These are phyloP conservation scores for Aspergillus affinis DNA, from an alignment of 495 filamentous ascomycete genomes.

Conservation along the genomic window DNA sequence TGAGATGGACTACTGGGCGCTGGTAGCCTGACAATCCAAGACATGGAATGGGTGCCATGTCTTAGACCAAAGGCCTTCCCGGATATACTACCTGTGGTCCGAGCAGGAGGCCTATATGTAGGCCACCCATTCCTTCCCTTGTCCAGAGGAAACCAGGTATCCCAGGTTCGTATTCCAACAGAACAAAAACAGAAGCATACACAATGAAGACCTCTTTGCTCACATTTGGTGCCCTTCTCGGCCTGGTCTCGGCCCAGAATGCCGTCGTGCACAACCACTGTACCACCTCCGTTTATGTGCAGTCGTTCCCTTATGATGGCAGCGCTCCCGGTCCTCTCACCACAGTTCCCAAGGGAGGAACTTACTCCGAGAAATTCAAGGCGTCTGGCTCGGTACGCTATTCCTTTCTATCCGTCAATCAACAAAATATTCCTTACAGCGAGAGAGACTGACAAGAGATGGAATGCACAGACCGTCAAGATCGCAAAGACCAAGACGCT, in stretches of 20 bases:
- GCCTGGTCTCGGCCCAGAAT: conserved; percentile 29
- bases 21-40: too few species aligned
- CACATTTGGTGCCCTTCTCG: conserved; percentile 22
- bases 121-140: conserved; percentile 12
- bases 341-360: conserved; percentile 23
- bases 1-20: too few species aligned
- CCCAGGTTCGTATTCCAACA: conserved; percentile 10
- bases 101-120: conserved; percentile 26
- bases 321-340: conserved; percentile 30
- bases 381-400: conserved; percentile 29
- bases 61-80: conserved; percentile 18
- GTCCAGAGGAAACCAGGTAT: conserved; percentile 12
- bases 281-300: conserved; percentile 27
- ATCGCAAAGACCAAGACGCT: conserved; percentile 31
- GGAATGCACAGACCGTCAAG: conserved; percentile 27
- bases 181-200: conserved; percentile 8
- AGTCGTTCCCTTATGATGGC: conserved; percentile 33
- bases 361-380: conserved; percentile 29
- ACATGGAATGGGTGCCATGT: conserved; percentile 13
- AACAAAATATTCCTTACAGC: conserved; percentile 3
- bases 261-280: conserved; percentile 30
- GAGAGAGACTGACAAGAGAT: conserved; percentile 18
- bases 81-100: conserved; percentile 9
- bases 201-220: conserved; percentile 28
- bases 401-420: neutral